Evolutionary conservation across 2,329 filamentous ascomycete genomes (phyloP), one percentile per base, ranked within the genome.

Genomic region (Mycogone perniciosa): DNA sequence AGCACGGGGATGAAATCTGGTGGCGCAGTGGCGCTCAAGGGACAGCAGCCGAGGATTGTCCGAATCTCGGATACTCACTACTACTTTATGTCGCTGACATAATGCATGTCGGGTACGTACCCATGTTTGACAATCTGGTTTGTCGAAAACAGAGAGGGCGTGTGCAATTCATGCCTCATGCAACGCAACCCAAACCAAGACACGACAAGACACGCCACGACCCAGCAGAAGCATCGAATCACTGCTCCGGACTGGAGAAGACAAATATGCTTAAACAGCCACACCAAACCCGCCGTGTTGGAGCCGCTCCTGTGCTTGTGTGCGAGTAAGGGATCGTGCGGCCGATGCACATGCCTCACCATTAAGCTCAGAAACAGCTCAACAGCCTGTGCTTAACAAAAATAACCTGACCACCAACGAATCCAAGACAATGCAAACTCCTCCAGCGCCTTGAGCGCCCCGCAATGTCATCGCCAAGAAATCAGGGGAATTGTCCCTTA

Each of bases 251-350:
- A 46, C 37, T 30, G 31, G 8, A 33, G 8, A 13, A 47, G 11
- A 30, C 49, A 48, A 37, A 48, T 48, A 44, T 52, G 44, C 50
- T 48, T 40, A 48, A 52, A 44, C 37, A 13, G 50, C 39, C 39
- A 39, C 45, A 20, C 40, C 45, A 48, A 38, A 34, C n/a, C 40
- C 42, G 46, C 11, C 34, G 31, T 5, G 13, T 29, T 33, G 29
- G 50, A 43, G 30, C 30, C 26, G 37, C 39, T 13, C 44, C 33
- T 42, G 27, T 26, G 13, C 29, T 29, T 29, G 20, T 7, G 39
- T n/a, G n/a, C n/a, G n/a, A n/a, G n/a, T 42, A 2, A 26, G 27
- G 6, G 11, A 7, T 20, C 20, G 20, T 20, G 20, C 40, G 40
- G 13, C 40, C 40, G 40, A 11, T 38, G 9, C 35, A 38, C 35